Evolutionary conservation across 768 basidiomycete species (phyloP), one percentile per base, ranked within the genome.

Genomic region (Filobasidium floriforme): DNA sequence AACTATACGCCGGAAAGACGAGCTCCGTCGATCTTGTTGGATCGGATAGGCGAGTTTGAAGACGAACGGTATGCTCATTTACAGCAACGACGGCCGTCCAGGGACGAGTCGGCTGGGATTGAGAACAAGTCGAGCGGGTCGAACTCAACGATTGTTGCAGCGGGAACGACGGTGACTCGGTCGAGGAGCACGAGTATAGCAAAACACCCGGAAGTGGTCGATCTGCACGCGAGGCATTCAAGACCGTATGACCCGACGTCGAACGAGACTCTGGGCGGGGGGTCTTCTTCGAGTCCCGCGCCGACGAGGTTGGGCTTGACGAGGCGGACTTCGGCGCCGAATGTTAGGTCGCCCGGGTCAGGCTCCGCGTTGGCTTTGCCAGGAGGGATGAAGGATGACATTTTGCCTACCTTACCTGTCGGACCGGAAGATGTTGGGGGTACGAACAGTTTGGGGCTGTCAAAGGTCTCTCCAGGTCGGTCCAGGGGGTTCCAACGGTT

Each of bases 281-380:
- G n/a, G n/a, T n/a, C n/a, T n/a, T n/a, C 46, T 37, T 37, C 18
- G 46, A 51, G 24, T 6, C 46, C 18, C 4, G 46, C 46, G 46
- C 19, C 18, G 12, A 24, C 54, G 24, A 57, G 54, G 54, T 26
- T 15, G 14, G 54, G 54, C 5, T 57, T 57, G 54, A 57, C 54
- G 26, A 22, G 54, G 15, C 2, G 54, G 26, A 57, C 24, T 24
- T 57, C 54, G 54, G 54, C 29, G 54, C 54, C 22, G 18, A 32
- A 57, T 26, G 54, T 57, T n/a, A 32, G 54, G 54, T 57, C 54
- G 54, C 26, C 54, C n/a, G 15, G 18, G 14, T 22, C 46, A 49
- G 46, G 46, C 5, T 18, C 22, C 5, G 22, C 3, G 4, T 49
- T 22, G 46, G 22, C 5, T 28, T 15, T 15, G 24, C 3, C 24